These are phyloP conservation scores for Debaryomycetaceae sp. DNA, from an alignment of 1,139 yeast genomes.

Conservation along the genomic window DNA sequence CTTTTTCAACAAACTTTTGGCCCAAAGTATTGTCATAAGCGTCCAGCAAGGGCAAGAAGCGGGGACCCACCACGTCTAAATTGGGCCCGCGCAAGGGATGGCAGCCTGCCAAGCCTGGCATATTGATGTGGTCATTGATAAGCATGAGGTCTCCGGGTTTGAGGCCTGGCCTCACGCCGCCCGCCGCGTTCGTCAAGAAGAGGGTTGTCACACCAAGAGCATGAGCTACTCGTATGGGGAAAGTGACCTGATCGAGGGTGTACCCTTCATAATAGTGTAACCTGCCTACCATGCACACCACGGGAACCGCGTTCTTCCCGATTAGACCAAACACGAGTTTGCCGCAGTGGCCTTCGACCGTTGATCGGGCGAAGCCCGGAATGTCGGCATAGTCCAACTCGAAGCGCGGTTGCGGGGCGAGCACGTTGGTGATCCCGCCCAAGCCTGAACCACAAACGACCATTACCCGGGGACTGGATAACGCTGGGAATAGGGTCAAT, in stretches of 20 bases:
- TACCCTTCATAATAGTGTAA: slow-evolving; percentile 91
- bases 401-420: slow-evolving; percentile 29
- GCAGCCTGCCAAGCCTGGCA: slow-evolving; percentile 83
- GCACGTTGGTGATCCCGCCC: slow-evolving; percentile 65
- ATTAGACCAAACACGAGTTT: slow-evolving; percentile 69
- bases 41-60: slow-evolving; percentile 82
- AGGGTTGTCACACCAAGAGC: slow-evolving; percentile 49
- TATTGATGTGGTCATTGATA: slow-evolving; percentile 75
- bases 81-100: slow-evolving; percentile 89
- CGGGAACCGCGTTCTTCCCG: slow-evolving; percentile 62
- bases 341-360: slow-evolving; percentile 89
- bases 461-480: slow-evolving; percentile 45
- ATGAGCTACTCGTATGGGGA: slow-evolving; percentile 73
- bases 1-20: slow-evolving; percentile 42
- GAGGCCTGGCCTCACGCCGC: slow-evolving; percentile 61
- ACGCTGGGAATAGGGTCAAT: slow-evolving; percentile 9
- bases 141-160: slow-evolving; percentile 88
- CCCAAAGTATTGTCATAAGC: slow-evolving; percentile 76
- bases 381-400: slow-evolving; percentile 55
- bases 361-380: slow-evolving; percentile 73
- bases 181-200: slow-evolving; percentile 90
- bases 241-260: slow-evolving; percentile 66
- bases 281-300: slow-evolving; percentile 89
- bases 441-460: slow-evolving; percentile 93
- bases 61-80: slow-evolving; percentile 66